These are phyloP conservation scores for Brassica juncea DNA, from an alignment of 345 rosid species.

Conservation along the genomic window DNA sequence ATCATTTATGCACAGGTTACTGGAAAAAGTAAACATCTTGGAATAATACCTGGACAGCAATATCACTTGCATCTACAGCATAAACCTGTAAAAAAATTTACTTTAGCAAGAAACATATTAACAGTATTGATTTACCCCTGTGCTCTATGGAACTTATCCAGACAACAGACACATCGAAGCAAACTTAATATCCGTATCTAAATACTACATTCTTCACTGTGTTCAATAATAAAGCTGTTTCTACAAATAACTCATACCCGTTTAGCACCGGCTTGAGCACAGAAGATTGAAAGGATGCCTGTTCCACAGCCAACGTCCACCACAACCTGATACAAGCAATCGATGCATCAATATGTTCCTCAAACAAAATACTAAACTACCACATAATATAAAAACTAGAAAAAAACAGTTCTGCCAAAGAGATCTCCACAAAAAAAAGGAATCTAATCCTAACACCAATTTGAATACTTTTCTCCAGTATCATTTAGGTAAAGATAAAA, in stretches of 20 bases:
- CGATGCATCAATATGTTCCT: slow-evolving; percentile 24
- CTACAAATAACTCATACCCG: slow-evolving; percentile 53
- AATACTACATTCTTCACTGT: slow-evolving; percentile 10
- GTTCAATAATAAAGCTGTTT: not conserved
- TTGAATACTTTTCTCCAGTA: not conserved
- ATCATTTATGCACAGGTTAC: not conserved
- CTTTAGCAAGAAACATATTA: slow-evolving; percentile 35
- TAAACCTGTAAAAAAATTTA: slow-evolving; percentile 63
- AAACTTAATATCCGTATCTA: not conserved
- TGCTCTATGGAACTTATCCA: not conserved
- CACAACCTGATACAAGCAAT: slow-evolving; percentile 65
- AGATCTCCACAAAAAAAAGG: not conserved
- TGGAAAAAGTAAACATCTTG: slow-evolving; percentile 29
- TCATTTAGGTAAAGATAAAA: not conserved
- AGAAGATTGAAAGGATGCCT: slow-evolving; percentile 94
- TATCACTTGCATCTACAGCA: slow-evolving; percentile 97
- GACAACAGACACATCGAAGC: not conserved
- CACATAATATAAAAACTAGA: not conserved
- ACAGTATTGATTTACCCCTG: slow-evolving; percentile 7
- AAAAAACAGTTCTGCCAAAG: not conserved
- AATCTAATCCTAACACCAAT: not conserved
- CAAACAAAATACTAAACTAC: not conserved
- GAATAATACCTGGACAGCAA: slow-evolving; percentile 86
- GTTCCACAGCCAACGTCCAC: slow-evolving; percentile 99
- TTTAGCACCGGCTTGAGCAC: slow-evolving; percentile 98